Evolutionary conservation across 352 stramenopile genomes (phyloP).

Genomic region (Albugo candida): DNA sequence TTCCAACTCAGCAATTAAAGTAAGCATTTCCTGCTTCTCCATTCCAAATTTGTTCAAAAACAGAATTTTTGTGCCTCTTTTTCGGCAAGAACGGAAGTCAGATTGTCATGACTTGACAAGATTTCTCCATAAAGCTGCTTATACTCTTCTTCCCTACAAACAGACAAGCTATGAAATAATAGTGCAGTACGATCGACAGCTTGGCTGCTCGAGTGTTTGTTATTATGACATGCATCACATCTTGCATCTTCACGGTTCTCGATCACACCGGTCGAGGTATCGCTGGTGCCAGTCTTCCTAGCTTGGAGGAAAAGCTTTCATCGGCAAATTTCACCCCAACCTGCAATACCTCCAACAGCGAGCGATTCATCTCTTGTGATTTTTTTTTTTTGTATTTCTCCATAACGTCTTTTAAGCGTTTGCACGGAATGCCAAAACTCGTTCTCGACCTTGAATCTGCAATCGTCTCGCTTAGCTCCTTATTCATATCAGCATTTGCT

Average conservation of each 20-base stretch:
- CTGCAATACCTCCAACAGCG: conserved; percentile 25
- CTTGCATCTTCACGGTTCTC: no score
- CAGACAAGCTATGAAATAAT: conserved; percentile 26
- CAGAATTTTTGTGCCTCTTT: conserved; percentile 10
- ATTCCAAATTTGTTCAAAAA: conserved; percentile 17
- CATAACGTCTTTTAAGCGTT: conserved; percentile 37
- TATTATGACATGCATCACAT: no score
- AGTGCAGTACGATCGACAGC: conserved; percentile 13
- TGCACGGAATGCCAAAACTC: conserved; percentile 46
- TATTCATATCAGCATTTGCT: conserved; percentile 14
- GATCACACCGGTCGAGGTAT: no score
- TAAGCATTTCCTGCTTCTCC: conserved; percentile 18
- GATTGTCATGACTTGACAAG: conserved; percentile 16
- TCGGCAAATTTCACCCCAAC: background rate
- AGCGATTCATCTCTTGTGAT: conserved; percentile 27
- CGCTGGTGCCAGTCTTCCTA: background rate
- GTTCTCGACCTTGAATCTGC: conserved; percentile 51
- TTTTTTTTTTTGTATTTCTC: conserved; percentile 25
- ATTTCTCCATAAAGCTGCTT: conserved; percentile 26
- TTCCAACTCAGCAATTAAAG: conserved; percentile 14
- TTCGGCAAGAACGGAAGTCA: conserved; percentile 15
- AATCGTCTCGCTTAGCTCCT: conserved; percentile 20
- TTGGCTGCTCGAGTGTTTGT: background rate
- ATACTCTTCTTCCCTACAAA: conserved; percentile 37
- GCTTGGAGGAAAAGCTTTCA: background rate